Evolutionary conservation across 2,329 filamentous ascomycete species (phyloP).

Genomic region (Pezicula neosporulosa): DNA sequence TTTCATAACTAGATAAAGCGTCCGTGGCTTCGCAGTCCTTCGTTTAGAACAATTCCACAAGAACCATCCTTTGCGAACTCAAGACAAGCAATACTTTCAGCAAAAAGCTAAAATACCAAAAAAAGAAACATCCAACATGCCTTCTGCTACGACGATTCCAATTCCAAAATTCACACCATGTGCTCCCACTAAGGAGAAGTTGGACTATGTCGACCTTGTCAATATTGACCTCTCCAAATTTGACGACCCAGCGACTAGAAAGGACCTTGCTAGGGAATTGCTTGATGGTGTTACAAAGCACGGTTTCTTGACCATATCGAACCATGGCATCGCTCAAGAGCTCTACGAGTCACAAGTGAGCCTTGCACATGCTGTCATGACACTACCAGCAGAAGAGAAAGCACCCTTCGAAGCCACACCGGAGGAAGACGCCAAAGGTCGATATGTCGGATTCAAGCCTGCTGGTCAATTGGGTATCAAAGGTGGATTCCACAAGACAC

Average conservation of each 20-base stretch:
- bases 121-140: not conserved
- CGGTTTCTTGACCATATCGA: constrained; percentile 24
- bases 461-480: constrained; percentile 20
- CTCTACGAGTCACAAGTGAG: constrained; percentile 23
- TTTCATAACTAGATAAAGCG: no score
- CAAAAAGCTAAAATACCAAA: no score
- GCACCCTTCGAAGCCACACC: constrained; percentile 28
- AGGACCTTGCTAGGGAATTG: constrained; percentile 24
- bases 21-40: no score
- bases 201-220: constrained; percentile 26
- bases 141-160: not conserved
- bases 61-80: not conserved
- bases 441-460: constrained; percentile 27
- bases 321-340: constrained; percentile 26
- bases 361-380: constrained; percentile 27
- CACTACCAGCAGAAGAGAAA: constrained; percentile 22
- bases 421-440: constrained; percentile 24
- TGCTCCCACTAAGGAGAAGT: not conserved
- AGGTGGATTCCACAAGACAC: constrained; percentile 8
- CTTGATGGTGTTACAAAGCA: constrained; percentile 26
- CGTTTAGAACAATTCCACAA: not conserved
- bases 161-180: not conserved
- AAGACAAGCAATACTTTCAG: not conserved
- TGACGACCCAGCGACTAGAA: constrained; percentile 19
- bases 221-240: constrained; percentile 26